Evolutionary conservation across 2,329 filamentous ascomycete genomes (phyloP).

Genomic region (Thielaviopsis punctulata): DNA sequence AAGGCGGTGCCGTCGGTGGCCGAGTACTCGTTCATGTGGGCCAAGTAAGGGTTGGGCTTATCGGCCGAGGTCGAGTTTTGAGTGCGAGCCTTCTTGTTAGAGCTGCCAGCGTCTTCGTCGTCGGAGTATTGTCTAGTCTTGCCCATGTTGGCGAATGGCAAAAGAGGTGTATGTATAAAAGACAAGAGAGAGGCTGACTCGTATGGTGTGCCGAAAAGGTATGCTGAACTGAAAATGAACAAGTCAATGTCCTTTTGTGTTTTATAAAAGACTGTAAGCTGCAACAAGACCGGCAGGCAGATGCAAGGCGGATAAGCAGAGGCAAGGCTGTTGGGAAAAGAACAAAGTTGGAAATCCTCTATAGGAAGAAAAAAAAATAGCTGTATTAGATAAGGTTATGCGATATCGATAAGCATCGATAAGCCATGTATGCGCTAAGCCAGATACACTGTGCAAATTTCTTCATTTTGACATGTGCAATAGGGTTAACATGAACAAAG

Average conservation of each 20-base stretch:
- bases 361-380: conserved; percentile 8
- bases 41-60: conserved; percentile 68
- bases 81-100: conserved; percentile 28
- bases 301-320: background rate
- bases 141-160: conserved; percentile 20
- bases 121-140: conserved; percentile 27
- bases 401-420: conserved; percentile 10
- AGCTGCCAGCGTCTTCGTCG: conserved; percentile 22
- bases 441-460: background rate
- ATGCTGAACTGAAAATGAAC: background rate
- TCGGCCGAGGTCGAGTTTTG: conserved; percentile 13
- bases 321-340: conserved; percentile 6
- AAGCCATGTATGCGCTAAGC: background rate
- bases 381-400: conserved; percentile 7
- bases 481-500: too few relatives aligned
- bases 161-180: background rate
- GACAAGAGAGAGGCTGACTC: background rate
- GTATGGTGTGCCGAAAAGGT: background rate
- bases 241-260: background rate
- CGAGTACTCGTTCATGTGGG: conserved; percentile 58
- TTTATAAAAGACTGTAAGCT: background rate
- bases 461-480: too few relatives aligned
- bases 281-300: background rate
- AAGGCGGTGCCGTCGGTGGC: conserved; percentile 16
- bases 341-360: background rate